These are phyloP conservation scores for Amyloporia xantha DNA, from an alignment of 768 basidiomycete species.

Conservation along the genomic window DNA sequence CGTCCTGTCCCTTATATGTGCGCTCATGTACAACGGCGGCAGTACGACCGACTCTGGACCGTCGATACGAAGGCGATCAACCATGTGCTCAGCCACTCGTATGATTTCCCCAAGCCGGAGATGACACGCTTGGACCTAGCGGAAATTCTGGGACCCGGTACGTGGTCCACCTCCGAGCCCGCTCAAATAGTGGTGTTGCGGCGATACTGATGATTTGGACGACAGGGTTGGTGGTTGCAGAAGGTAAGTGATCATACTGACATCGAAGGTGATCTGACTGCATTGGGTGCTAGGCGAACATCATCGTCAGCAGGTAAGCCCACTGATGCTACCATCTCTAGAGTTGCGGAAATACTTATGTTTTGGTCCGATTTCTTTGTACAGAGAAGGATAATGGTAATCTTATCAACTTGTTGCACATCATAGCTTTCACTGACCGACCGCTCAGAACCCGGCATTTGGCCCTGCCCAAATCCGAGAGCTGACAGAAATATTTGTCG, in stretches of 20 bases:
- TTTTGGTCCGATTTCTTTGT: too few relatives aligned
- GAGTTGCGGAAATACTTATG: too few relatives aligned
- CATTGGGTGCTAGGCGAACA: too few relatives aligned
- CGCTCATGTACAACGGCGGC: background rate
- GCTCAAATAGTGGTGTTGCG: background rate
- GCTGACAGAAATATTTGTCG: slow-evolving; percentile 48
- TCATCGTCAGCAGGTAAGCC: too few relatives aligned
- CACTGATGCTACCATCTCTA: too few relatives aligned
- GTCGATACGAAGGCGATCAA: slow-evolving; percentile 1
- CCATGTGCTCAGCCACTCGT: slow-evolving; percentile 1
- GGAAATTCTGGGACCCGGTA: background rate
- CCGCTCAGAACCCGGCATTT: slow-evolving; percentile 67
- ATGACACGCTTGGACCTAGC: background rate
- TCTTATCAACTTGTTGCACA: background rate
- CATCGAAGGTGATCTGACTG: too few relatives aligned
- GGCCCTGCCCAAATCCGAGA: slow-evolving; percentile 51
- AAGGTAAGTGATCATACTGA: too few relatives aligned
- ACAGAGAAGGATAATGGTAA: background rate
- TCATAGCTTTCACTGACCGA: too few relatives aligned
- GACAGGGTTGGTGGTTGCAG: too few relatives aligned
- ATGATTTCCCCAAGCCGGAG: background rate
- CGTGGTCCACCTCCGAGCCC: background rate
- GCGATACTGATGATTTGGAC: background rate
- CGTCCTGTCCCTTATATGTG: background rate
- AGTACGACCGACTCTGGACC: background rate